A percentile compares a stretch with the other conserved stretches of the same genome.
These are phyloP conservation scores for Aspergillus alliaceus DNA, from an alignment of 2,329 filamentous ascomycete genomes.

Conservation along the genomic window DNA sequence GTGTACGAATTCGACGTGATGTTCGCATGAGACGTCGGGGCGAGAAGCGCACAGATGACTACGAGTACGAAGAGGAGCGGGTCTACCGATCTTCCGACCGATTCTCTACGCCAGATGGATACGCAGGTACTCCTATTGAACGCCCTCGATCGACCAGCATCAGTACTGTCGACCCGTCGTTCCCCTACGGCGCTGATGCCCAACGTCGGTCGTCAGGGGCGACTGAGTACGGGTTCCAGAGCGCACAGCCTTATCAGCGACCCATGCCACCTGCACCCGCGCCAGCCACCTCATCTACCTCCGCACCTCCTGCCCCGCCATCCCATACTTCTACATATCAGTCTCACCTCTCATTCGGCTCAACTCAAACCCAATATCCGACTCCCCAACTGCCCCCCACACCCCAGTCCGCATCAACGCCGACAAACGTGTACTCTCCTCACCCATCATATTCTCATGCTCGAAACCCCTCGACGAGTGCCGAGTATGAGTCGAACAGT, in stretches of 20 bases:
- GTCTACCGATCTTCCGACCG: conserved; percentile 48
- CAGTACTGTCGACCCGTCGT: conserved; percentile 52
- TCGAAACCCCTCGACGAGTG: conserved; percentile 31
- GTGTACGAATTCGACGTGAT: conserved; percentile 91
- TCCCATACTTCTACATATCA: conserved; percentile 26
- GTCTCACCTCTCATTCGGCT: conserved; percentile 46
- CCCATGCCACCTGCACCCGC: conserved; percentile 37
- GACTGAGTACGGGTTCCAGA: conserved; percentile 44
- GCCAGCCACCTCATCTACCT: conserved; percentile 38
- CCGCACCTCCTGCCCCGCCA: conserved; percentile 21
- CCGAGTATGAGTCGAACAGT: conserved; percentile 32
- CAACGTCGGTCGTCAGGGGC: conserved; percentile 49
- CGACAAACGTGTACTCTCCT: conserved; percentile 34
- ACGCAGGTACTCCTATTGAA: conserved; percentile 47
- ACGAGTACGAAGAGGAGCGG: conserved; percentile 63
- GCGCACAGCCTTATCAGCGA: conserved; percentile 35
- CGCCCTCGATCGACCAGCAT: conserved; percentile 63
- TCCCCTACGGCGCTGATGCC: conserved; percentile 42
- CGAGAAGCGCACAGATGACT: conserved; percentile 66
- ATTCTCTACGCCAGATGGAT: conserved; percentile 52
- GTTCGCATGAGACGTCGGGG: conserved; percentile 87
- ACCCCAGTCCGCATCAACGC: conserved; percentile 42
- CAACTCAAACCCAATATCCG: conserved; percentile 42
- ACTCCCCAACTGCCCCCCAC: conserved; percentile 43
- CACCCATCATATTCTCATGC: conserved; percentile 34